phyloP scores from a whole-genome alignment of 495 filamentous ascomycete genomes.

The Aspergillus biplanus region DNA sequence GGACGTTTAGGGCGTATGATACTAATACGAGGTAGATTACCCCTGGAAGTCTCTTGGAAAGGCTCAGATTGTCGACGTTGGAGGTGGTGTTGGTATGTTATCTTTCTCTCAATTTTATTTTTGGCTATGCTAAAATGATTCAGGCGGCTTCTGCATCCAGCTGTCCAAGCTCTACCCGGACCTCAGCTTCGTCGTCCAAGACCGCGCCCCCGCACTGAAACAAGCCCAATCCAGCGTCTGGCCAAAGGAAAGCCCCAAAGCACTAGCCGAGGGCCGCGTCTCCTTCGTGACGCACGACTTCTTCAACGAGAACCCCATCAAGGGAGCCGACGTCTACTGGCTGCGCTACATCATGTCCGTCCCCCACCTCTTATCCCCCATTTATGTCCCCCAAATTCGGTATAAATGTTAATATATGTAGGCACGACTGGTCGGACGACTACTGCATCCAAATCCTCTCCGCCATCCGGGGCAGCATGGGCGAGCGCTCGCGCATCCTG shows the following conservation, averaged over 20 bases:
- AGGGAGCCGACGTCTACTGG: constrained; percentile 46
- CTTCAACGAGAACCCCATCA: constrained; percentile 42
- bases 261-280: constrained; percentile 24
- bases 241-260: constrained; percentile 10
- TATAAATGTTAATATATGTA: neutral
- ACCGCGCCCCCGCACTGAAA: constrained; percentile 36
- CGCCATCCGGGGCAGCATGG: constrained; percentile 32
- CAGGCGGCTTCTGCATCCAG: constrained; percentile 27
- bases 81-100: constrained; percentile 33
- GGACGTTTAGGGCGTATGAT: neutral
- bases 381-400: neutral
- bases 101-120: neutral
- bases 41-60: constrained; percentile 39
- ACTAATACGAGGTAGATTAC: constrained; percentile 17
- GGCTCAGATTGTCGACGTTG: constrained; percentile 44
- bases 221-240: constrained; percentile 24
- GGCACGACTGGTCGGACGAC: constrained; percentile 45
- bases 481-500: constrained; percentile 33
- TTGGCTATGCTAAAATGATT: neutral
- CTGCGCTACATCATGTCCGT: constrained; percentile 39
- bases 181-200: constrained; percentile 44
- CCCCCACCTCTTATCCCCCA: neutral
- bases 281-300: constrained; percentile 45
- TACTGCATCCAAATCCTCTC: constrained; percentile 43
- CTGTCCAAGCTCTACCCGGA: constrained; percentile 20